Base-by-base conservation (phyloP, 2,329 filamentous ascomycete genomes). In the Cadophora luteo-olivacea region DNA sequence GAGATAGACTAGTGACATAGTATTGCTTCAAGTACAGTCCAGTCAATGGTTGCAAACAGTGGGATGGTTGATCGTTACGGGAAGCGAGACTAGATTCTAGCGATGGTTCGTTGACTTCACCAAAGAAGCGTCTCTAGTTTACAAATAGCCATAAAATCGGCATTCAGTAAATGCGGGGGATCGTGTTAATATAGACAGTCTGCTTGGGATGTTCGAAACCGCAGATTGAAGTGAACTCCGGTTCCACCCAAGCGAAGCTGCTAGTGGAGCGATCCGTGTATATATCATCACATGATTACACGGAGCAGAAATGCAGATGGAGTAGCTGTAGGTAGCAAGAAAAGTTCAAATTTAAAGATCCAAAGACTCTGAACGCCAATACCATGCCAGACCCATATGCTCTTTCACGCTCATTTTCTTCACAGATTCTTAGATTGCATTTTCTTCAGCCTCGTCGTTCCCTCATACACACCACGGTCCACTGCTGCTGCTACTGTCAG, bases 401-500 rank as follows among this genome's bases (percentile, higher is more conserved):
- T 41, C 36, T 55, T 38, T 58, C 33, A 41, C 52, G 25, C 52
- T 22, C 16, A 3, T 55, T 64, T 24, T 58, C 51, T 63, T 77
- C 69, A 89, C 69, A 88, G 76, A 71, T 87, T 87, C 81, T 91
- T 91, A 5, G 84, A 81, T 73, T 86, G 93, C 79, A 97, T 80
- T 86, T 99, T 99, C 87, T 92, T 97, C 72, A 98, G 84, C 78
- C 92, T 88, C 68, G 90, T 88, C 2, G 88, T 87, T 52, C 96
- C 96, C 81, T 99, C 96, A 76, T 97, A 99, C 70, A 98, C 81
- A 61, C 92, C 92, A 67, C 97, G 88, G 79, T 99, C 96, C 38
- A 99, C 84, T 4, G 96, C 96, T 6, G 97, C 96, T 12, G 96
- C 96, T 22, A 99, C 96, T 0, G 96, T 99, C 73, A 99, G 82